Conservation (phyloP, 2,329 filamentous ascomycete species). For the Penicillium sp. region DNA sequence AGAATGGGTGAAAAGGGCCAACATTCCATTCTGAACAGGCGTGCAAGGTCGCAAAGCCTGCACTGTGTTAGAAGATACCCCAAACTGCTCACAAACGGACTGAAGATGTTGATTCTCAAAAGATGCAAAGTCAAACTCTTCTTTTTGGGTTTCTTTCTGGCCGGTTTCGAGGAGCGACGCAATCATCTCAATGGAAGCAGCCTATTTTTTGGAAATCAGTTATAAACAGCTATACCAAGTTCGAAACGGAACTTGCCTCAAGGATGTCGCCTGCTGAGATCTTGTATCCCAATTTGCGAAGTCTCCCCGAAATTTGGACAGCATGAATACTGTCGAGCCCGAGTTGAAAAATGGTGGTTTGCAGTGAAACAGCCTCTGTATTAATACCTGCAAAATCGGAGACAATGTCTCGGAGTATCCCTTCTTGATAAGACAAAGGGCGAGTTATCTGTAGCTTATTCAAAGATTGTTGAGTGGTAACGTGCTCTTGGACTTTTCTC, state of each 20-base stretch:
- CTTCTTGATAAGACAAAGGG: conserved; percentile 55
- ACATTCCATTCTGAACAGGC: conserved; percentile 73
- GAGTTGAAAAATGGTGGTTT: conserved; percentile 79
- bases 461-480: background rate
- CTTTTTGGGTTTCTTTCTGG: conserved; percentile 13
- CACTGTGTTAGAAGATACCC: conserved; percentile 40
- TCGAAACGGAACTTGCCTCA: conserved; percentile 43
- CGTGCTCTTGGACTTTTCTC: conserved; percentile 6
- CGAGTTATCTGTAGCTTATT: conserved; percentile 9
- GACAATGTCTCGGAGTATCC: conserved; percentile 56
- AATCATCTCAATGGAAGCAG: conserved; percentile 38
- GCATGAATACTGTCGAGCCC: conserved; percentile 90
- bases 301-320: conserved; percentile 67
- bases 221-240: background rate
- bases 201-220: conserved; percentile 25
- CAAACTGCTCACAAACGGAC: conserved; percentile 31
- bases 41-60: conserved; percentile 74
- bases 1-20: conserved; percentile 70
- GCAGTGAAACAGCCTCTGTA: conserved; percentile 51
- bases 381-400: conserved; percentile 58
- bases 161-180: conserved; percentile 40
- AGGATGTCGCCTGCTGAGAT: conserved; percentile 74
- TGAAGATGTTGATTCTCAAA: conserved; percentile 51
- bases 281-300: conserved; percentile 60
- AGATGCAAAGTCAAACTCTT: conserved; percentile 48